Evolutionary conservation across 2,329 filamentous ascomycete species (phyloP).

Genomic region (Sclerotinia minor): DNA sequence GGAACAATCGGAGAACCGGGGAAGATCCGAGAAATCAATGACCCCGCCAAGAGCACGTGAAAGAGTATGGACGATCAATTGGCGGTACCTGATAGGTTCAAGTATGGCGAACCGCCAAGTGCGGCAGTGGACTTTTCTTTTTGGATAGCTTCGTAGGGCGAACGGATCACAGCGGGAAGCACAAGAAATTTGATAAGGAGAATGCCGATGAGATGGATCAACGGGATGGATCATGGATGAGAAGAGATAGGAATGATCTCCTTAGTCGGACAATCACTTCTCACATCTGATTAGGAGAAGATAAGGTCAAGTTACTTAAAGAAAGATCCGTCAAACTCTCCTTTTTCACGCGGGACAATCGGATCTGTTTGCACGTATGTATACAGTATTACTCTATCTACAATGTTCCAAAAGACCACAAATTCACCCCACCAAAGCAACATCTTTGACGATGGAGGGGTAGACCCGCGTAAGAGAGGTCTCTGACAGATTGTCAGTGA

Average conservation of each 20-base stretch:
- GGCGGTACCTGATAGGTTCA: constrained; percentile 2
- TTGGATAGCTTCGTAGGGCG: constrained; percentile 4
- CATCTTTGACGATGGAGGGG: not conserved
- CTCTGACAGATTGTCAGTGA: too few species aligned
- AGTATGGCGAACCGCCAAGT: constrained; percentile 17
- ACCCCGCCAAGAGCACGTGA: constrained; percentile 22
- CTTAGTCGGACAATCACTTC: not conserved
- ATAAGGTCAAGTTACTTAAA: too few species aligned
- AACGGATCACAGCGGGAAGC: constrained; percentile 1
- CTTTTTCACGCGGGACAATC: constrained; percentile 4
- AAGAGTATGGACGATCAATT: not conserved
- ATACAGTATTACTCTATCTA: too few species aligned
- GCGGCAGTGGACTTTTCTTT: constrained; percentile 2
- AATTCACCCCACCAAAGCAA: not conserved
- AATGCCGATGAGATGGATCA: not conserved
- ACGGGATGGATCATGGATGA: too few species aligned
- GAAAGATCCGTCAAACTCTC: too few species aligned
- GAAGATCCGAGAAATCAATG: not conserved
- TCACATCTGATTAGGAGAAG: too few species aligned
- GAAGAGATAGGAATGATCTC: not conserved
- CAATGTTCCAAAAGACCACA: not conserved
- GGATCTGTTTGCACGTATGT: not conserved
- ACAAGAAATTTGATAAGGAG: constrained; percentile 1
- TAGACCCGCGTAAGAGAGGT: constrained; percentile 10
- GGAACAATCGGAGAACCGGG: constrained; percentile 10